Conservation (phyloP, 2,329 filamentous ascomycete species). For the Cladosporium sphaerospermum region DNA sequence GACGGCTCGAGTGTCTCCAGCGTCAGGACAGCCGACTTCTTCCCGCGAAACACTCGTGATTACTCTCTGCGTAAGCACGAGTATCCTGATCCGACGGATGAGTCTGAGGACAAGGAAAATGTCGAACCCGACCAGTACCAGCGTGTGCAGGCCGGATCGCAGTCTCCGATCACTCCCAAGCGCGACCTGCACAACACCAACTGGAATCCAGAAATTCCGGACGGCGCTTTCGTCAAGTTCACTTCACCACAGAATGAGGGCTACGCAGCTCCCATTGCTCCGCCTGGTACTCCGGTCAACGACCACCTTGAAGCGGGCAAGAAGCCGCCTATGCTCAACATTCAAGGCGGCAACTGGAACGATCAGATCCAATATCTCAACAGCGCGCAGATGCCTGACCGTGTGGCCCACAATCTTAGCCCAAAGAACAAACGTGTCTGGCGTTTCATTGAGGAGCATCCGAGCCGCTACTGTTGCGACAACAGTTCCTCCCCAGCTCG, state of each 20-base stretch:
- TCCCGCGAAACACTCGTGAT: slow-evolving; percentile 32
- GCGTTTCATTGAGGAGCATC: slow-evolving; percentile 24
- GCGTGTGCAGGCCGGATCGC: background rate
- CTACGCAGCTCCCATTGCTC: slow-evolving; percentile 17
- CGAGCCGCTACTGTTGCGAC: slow-evolving; percentile 9
- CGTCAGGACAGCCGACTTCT: slow-evolving; percentile 34
- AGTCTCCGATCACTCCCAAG: slow-evolving; percentile 16
- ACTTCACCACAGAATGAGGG: slow-evolving; percentile 3
- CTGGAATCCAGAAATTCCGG: slow-evolving; percentile 18
- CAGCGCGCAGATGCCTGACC: slow-evolving; percentile 16
- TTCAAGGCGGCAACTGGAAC: background rate
- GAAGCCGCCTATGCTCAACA: background rate
- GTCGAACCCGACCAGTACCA: background rate
- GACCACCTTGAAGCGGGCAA: background rate
- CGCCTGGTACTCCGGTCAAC: slow-evolving; percentile 24
- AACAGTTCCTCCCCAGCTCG: slow-evolving; percentile 15
- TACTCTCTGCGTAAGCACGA: slow-evolving; percentile 30
- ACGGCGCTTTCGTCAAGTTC: slow-evolving; percentile 9
- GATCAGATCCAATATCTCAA: slow-evolving; percentile 2
- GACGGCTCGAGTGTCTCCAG: slow-evolving; percentile 32
- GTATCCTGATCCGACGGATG: slow-evolving; percentile 17
- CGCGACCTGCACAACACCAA: slow-evolving; percentile 18
- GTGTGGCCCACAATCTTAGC: slow-evolving; percentile 23
- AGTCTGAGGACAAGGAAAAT: slow-evolving; percentile 20
- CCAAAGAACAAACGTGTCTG: slow-evolving; percentile 26